These are phyloP conservation scores for Leccinum variicolor DNA, from an alignment of 768 basidiomycete species.

Conservation along the genomic window DNA sequence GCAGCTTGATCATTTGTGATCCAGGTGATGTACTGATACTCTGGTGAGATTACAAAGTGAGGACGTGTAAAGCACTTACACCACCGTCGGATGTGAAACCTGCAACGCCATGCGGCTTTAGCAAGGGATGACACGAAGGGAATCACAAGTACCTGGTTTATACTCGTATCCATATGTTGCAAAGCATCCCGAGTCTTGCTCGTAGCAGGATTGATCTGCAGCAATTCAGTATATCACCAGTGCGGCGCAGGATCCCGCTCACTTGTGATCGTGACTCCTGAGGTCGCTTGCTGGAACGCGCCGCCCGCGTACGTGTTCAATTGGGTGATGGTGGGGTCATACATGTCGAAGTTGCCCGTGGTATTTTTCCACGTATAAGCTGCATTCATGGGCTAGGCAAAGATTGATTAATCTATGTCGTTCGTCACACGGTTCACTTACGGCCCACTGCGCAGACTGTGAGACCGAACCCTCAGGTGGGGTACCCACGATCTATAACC, in stretches of 20 bases:
- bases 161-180: conserved; percentile 83
- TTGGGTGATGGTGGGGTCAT: conserved; percentile 45
- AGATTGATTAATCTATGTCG: background rate
- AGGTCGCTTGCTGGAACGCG: conserved; percentile 80
- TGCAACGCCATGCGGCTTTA: conserved; percentile 4
- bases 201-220: conserved; percentile 69
- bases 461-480: conserved; percentile 60
- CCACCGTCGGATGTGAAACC: conserved; percentile 38
- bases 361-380: conserved; percentile 69
- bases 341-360: conserved; percentile 53
- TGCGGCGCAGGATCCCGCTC: conserved; percentile 13
- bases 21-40: conserved; percentile 73
- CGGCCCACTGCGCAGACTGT: conserved; percentile 81
- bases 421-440: conserved; percentile 34
- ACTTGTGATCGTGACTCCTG: conserved; percentile 62
- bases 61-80: conserved; percentile 34
- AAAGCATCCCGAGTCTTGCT: conserved; percentile 46
- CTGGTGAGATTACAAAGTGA: conserved; percentile 6
- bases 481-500: conserved; percentile 35
- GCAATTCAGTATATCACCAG: background rate
- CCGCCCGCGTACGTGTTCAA: conserved; percentile 74
- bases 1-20: conserved; percentile 54
- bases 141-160: conserved; percentile 47
- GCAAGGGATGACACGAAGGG: background rate
- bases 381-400: conserved; percentile 69